Base-by-base conservation (phyloP, 2,329 filamentous ascomycete genomes). In the Aureobasidium sp. region DNA sequence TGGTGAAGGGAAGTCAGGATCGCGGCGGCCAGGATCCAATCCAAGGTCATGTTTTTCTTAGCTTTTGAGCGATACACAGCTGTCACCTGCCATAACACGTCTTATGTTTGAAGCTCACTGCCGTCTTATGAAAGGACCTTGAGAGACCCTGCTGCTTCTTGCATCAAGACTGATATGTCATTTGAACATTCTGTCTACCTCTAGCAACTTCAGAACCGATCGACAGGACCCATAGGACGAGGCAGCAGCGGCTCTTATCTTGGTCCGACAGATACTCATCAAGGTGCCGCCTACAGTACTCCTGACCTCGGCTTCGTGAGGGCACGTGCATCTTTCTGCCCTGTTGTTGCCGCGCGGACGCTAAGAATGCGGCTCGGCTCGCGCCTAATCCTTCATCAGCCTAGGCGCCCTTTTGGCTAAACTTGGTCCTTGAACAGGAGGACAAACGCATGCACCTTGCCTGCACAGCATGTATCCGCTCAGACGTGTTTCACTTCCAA, bases 331-430 rank as follows among this genome's bases (percentile, higher is more conserved):
- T 26, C 15, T 3, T 8, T 12, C 17, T 37, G 53, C 29, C 55
- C 43, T 37, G 20, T 36, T 39, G 36, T 47, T 39, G 34, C 52
- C 52, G 44, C 56, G 44, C 56, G 56, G 43, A 36, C 44, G 56
- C 56, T 59, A 59, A 15, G 26, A 9, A n/a, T 59, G 55, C 55
- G 55, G 55, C 43, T 47, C 55, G 55, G 55, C 55, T 59, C 55
- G 55, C 55, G 55, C 55, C 55, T 59, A 59, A 59, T 59, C 41
- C 34, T 50, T 27, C 44, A 50, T 59, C 44, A 48, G 55, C 15
- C 41, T 39, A 26, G 44, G 17, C 44, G 39, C 32, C 29, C 29
- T 32, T 37, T 9, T 50, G 55, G 39, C 43, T 59, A 44, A 57
- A 36, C 10, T 50, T n/a, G 47, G 32, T 34, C 27, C n/a, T 43